Evolutionary conservation across 225 moss, liverwort and hornwort genomes (phyloP), one percentile per base, ranked within the genome.

Genomic region (Polytrichum commune): DNA sequence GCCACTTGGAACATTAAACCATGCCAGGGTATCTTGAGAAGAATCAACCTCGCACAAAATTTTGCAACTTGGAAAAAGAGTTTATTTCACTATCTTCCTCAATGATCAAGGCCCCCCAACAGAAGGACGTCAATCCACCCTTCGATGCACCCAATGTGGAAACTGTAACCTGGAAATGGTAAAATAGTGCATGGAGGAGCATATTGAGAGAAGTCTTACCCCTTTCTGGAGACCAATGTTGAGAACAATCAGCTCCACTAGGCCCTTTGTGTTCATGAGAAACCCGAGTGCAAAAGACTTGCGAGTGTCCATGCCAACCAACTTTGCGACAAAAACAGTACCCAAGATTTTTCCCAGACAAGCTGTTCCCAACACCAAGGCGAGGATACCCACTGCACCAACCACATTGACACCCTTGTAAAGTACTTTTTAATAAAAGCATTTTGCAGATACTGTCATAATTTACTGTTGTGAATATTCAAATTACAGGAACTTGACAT

Each of bases 201-300:
- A 22, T 46, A 13, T 46, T 46, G 46, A 13, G 38, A 38, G 46
- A 16, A 46, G 46, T 46, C 83, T 74, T 80, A 84, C 83, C 69
- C 79, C 79, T 77, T 76, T 70, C 33, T 74, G 71, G 53, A 73
- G 79, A 20, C 83, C 83, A 29, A 84, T 84, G 67, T 84, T 84
- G 64, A 84, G 65, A 22, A 84, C 83, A 67, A 84, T 84, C 20
- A 84, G 77, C 69, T 84, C 83, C 69, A 84, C 83, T 9, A 84
- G 73, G 53, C 83, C 83, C 67, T 84, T 84, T 29, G 83, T 84
- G 62, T 84, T 84, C 83, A 84, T 84, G 26, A 84, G 74, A 23
- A 79, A 61, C 7, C 83, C 83, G 0, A 84, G 65, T 4, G 80
- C 61, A 64, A 84, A 53, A 5, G 83, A 73, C 29, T 76, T 79